Evolutionary conservation across 129 eudicot species (phyloP).

Genomic region (Deinandra increscens): DNA sequence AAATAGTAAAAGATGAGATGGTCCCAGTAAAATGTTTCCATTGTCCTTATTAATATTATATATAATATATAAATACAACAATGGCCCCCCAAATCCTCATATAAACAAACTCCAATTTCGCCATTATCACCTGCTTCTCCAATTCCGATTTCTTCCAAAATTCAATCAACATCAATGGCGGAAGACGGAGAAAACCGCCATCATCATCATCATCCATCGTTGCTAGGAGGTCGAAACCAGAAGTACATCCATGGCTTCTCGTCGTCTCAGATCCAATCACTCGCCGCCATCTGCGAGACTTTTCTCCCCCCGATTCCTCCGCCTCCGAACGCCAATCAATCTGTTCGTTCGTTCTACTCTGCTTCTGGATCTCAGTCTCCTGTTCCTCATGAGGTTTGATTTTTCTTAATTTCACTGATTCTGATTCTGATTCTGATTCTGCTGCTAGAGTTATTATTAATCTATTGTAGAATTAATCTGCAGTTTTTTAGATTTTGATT

Average conservation of each 20-base stretch:
- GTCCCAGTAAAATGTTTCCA: too few species aligned
- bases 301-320: conserved; percentile 60
- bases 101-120: not conserved
- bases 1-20: too few species aligned
- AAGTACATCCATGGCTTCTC: conserved; percentile 70
- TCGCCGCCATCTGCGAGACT: conserved; percentile 63
- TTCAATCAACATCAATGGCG: conserved; percentile 26
- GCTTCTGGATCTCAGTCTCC: conserved; percentile 52
- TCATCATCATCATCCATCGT: conserved; percentile 70
- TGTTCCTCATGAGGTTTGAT: conserved; percentile 57
- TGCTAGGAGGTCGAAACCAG: conserved; percentile 45
- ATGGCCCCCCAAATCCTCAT: too few species aligned
- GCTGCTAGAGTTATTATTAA: too few species aligned
- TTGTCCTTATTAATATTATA: too few species aligned
- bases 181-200: conserved; percentile 9
- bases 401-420: not conserved
- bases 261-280: conserved; percentile 61
- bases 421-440: too few species aligned
- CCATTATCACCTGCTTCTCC: not conserved
- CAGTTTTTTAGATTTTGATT: too few species aligned
- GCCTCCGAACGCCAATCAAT: not conserved
- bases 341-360: conserved; percentile 29
- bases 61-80: too few species aligned
- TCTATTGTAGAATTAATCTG: too few species aligned
- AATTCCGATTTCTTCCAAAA: not conserved